Evolutionary conservation across 352 stramenopile genomes (phyloP).

Genomic region (Phytophthora crassamura): DNA sequence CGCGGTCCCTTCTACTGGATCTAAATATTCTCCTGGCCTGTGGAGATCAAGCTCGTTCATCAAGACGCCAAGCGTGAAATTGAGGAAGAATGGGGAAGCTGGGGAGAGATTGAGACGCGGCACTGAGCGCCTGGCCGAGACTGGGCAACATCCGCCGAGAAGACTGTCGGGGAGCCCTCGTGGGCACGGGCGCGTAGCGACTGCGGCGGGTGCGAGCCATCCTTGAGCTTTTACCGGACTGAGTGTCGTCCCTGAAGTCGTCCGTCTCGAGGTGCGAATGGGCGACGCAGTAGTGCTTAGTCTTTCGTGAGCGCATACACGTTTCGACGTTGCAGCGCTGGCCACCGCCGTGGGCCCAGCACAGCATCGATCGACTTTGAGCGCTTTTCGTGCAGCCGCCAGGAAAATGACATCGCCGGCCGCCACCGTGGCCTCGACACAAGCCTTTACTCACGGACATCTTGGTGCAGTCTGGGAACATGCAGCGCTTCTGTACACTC

Average conservation of each 20-base stretch:
- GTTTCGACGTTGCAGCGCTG: constrained; percentile 66
- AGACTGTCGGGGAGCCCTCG: constrained; percentile 5
- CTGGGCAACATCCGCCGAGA: constrained; percentile 45
- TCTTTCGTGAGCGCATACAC: constrained; percentile 76
- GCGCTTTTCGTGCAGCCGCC: constrained; percentile 69
- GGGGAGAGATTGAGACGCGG: constrained; percentile 47
- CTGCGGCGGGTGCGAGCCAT: constrained; percentile 14
- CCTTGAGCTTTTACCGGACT: constrained; percentile 16
- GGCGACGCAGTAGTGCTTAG: constrained; percentile 67
- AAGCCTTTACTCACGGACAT: constrained; percentile 71
- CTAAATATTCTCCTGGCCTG: neutral
- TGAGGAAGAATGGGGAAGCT: constrained; percentile 46
- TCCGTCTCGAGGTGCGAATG: constrained; percentile 52
- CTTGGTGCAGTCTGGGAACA: constrained; percentile 62
- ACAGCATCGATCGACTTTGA: constrained; percentile 73
- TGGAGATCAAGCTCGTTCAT: constrained; percentile 13
- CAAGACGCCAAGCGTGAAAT: neutral
- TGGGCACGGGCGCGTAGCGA: constrained; percentile 26
- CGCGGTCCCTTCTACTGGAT: neutral
- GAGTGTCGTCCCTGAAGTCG: neutral
- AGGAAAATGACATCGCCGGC: constrained; percentile 64
- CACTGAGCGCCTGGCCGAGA: constrained; percentile 54
- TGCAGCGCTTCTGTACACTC: constrained; percentile 69
- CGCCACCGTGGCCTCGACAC: constrained; percentile 72
- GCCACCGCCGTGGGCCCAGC: constrained; percentile 72